phyloP scores from a whole-genome alignment of 306 rosid species.

The Cajanus cajan region DNA sequence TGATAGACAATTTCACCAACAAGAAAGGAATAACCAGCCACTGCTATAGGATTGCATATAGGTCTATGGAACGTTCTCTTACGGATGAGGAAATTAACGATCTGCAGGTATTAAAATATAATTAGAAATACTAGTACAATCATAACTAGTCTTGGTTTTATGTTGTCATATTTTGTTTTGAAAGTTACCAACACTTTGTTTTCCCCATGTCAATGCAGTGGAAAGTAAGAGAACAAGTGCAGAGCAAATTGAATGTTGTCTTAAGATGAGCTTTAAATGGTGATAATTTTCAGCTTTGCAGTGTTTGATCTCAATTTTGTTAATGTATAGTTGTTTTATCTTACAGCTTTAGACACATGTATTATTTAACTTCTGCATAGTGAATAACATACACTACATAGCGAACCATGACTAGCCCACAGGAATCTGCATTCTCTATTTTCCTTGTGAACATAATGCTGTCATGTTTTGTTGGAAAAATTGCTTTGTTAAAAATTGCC shows the following conservation, averaged over 20 bases:
- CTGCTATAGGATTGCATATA: constrained; percentile 89
- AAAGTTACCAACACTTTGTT: neutral
- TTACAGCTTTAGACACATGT: constrained; percentile 8
- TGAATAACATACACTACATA: neutral
- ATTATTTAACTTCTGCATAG: constrained; percentile 20
- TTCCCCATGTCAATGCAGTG: constrained; percentile 40
- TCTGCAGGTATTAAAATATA: constrained; percentile 44
- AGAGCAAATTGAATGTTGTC: constrained; percentile 49
- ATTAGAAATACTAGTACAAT: neutral
- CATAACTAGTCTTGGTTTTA: neutral
- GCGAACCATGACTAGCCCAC: neutral
- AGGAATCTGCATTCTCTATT: neutral
- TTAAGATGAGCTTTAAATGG: constrained; percentile 38
- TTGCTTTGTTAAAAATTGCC: neutral
- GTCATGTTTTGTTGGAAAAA: neutral
- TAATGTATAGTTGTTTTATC: constrained; percentile 27
- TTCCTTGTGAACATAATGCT: neutral
- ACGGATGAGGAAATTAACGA: constrained; percentile 91
- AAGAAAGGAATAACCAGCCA: constrained; percentile 97
- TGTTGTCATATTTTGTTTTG: constrained; percentile 5
- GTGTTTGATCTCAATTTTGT: constrained; percentile 25
- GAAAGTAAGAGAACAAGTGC: constrained; percentile 57
- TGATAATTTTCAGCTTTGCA: neutral
- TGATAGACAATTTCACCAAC: constrained; percentile 96
- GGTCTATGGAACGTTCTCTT: constrained; percentile 96